Evolutionary conservation across 495 filamentous ascomycete species (phyloP).

Genomic region (Daldinia loculata): DNA sequence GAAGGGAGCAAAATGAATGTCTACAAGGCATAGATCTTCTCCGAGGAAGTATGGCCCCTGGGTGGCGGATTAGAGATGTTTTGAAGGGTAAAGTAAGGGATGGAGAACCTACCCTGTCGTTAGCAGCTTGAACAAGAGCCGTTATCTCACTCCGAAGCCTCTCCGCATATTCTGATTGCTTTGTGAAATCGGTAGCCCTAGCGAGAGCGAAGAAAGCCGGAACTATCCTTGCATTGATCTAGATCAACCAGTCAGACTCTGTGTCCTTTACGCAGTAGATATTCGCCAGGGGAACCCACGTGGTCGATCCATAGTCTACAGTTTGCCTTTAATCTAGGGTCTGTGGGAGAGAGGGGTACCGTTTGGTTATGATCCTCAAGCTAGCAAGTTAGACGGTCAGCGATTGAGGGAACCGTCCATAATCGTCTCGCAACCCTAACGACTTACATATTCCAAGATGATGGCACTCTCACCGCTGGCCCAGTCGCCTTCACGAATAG

Average conservation of each 20-base stretch:
- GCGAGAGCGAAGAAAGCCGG: conserved; percentile 83
- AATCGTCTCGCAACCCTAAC: not conserved
- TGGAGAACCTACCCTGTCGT: conserved; percentile 42
- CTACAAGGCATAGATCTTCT: conserved; percentile 75
- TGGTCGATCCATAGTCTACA: conserved; percentile 90
- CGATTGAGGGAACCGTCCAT: not conserved
- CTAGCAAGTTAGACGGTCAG: conserved; percentile 49
- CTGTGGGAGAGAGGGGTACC: conserved; percentile 69
- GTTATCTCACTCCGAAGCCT: conserved; percentile 74
- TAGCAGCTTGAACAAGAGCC: conserved; percentile 75
- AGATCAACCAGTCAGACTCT: conserved; percentile 35
- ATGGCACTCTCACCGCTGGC: conserved; percentile 87
- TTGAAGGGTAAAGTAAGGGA: not conserved
- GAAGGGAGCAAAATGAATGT: conserved; percentile 90
- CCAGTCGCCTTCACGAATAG: conserved; percentile 84
- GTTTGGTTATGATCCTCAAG: conserved; percentile 79
- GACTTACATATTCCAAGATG: conserved; percentile 84
- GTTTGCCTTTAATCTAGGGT: conserved; percentile 76
- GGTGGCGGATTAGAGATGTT: conserved; percentile 23
- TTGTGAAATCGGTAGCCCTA: conserved; percentile 71
- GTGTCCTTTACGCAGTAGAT: not conserved
- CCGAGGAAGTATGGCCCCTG: conserved; percentile 87
- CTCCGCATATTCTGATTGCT: conserved; percentile 69
- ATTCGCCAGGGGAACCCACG: conserved; percentile 57
- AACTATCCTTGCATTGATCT: conserved; percentile 86